Base-by-base conservation (phyloP, 208 protist genomes). In the Porcisia hertigi region DNA sequence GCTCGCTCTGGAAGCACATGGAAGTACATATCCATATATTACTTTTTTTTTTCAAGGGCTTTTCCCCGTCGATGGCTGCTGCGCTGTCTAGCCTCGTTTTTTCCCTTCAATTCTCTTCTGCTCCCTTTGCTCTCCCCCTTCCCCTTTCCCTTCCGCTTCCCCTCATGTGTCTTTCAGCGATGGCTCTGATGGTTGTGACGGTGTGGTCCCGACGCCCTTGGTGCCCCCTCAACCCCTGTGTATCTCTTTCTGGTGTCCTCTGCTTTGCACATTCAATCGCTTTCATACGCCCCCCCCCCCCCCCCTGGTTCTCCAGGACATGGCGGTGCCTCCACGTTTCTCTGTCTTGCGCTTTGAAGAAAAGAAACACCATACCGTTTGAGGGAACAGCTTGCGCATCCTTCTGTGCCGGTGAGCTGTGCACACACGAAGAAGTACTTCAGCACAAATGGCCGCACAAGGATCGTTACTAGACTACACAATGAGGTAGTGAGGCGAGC, bases 211-310 rank as follows among this genome's bases (percentile, higher is more conserved):
- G 41, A 52, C 49, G 14, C 41, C 36, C 36, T 53, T 64, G 70
- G 1, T 77, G 64, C 18, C 36, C 45, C 79, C 58, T 41, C 30
- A 54, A 66, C 69, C 57, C 30, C 76, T 47, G 43, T 12, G 14
- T 74, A 54, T 70, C 23, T 18, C 30, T 69, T 69, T 54, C 49
- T 43, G 53, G 49, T 41, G 60, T 43, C 75, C 59, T 69, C 43
- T 30, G 9, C 39, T 34, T 39, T 16, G 23, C 39, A 55, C 49
- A 39, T 23, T 30, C 30, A 30, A 30, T 30, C 30, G 30, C 30
- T 30, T 30, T 30, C 25, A 1, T 30, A 58, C 62, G 1, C 62
- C 54, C 20, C 43, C 30, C 57, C 23, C 14, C 34, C 36, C 30
- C 14, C 7, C 49, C 39, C 34, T 23, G 66, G 12, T 54, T 16